Evolutionary conservation across 2,329 filamentous ascomycete species (phyloP).

Genomic region (Kalmusia sp.): DNA sequence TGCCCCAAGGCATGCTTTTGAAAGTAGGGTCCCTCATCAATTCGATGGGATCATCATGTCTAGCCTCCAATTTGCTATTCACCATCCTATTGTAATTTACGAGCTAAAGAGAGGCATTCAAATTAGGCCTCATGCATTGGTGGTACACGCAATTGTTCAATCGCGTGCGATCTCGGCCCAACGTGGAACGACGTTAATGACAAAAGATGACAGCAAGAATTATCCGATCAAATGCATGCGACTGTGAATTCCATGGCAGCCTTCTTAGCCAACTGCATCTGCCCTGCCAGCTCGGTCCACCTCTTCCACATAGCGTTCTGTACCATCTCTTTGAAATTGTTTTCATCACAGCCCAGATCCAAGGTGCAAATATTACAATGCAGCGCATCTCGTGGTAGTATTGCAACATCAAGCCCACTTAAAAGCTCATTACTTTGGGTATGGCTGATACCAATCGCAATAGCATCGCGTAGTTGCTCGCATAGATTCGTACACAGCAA

Average conservation of each 20-base stretch:
- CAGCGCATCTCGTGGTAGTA: not conserved
- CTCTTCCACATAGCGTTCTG: not conserved
- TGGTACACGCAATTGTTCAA: too few relatives aligned
- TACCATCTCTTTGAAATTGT: not conserved
- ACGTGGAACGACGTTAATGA: too few relatives aligned
- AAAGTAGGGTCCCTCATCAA: too few relatives aligned
- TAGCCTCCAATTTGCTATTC: too few relatives aligned
- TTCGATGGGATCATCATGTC: too few relatives aligned
- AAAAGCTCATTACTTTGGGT: not conserved
- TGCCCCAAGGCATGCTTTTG: too few relatives aligned
- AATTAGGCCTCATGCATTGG: too few relatives aligned
- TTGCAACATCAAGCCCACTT: not conserved
- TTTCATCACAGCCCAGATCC: not conserved
- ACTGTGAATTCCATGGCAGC: not conserved
- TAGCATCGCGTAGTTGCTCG: not conserved
- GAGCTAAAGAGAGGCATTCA: too few relatives aligned
- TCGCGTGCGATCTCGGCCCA: too few relatives aligned
- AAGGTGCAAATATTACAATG: not conserved
- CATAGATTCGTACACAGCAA: not conserved
- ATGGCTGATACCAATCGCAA: not conserved
- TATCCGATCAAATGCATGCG: not conserved
- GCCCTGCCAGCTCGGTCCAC: not conserved
- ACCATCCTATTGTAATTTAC: too few relatives aligned
- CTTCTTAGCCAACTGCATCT: not conserved
- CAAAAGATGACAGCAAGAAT: too few relatives aligned